Evolutionary conservation across 2,329 filamentous ascomycete species (phyloP).

Genomic region (Botrytis elliptica): DNA sequence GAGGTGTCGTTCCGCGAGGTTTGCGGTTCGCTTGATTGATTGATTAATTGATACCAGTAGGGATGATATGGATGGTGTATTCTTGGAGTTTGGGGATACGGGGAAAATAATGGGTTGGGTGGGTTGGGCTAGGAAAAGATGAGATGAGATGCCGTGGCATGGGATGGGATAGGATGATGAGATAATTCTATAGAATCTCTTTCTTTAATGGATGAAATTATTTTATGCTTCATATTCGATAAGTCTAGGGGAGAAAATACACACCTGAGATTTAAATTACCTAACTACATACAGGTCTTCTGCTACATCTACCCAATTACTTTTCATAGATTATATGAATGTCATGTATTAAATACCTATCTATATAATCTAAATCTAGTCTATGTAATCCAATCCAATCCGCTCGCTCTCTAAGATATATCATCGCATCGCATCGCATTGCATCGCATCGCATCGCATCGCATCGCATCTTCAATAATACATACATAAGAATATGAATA

Average conservation of each 20-base stretch:
- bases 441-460: too few species aligned
- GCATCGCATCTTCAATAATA: too few species aligned
- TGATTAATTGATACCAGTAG: constrained; percentile 12
- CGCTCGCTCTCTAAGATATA: not conserved
- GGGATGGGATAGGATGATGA: not conserved
- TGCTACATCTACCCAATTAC: not conserved
- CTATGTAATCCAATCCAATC: not conserved
- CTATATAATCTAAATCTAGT: not conserved
- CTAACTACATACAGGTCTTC: not conserved
- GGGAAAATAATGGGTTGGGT: constrained; percentile 1
- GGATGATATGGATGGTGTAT: not conserved
- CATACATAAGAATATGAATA: not conserved
- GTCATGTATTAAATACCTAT: not conserved
- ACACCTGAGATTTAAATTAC: not conserved
- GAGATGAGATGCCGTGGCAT: not conserved
- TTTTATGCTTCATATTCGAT: not conserved
- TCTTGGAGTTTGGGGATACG: not conserved
- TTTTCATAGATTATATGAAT: not conserved
- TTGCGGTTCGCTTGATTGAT: not conserved
- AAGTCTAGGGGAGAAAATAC: not conserved
- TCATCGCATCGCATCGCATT: not conserved
- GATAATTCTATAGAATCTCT: not conserved
- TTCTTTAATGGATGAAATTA: not conserved
- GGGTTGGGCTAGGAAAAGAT: not conserved
- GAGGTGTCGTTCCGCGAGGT: not conserved